Evolutionary conservation across 2,329 filamentous ascomycete species (phyloP).

Genomic region (Colletotrichum incanum): DNA sequence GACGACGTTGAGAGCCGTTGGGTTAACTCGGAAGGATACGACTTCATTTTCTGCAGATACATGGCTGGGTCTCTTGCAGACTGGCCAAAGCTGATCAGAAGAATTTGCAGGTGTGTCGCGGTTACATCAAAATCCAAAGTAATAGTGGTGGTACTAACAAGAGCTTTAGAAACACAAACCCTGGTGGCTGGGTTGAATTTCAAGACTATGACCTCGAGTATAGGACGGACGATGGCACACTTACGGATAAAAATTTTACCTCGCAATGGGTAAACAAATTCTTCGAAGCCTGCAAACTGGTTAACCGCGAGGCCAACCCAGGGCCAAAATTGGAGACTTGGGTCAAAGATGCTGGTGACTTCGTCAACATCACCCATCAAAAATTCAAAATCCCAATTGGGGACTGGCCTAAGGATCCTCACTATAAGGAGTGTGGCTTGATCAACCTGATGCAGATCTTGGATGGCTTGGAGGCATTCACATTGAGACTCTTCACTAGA

Average conservation of each 20-base stretch:
- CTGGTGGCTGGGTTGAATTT: slow-evolving; percentile 55
- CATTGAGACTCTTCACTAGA: slow-evolving; percentile 49
- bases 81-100: slow-evolving; percentile 30
- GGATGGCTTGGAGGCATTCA: slow-evolving; percentile 48
- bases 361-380: slow-evolving; percentile 52
- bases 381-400: slow-evolving; percentile 55
- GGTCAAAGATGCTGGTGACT: slow-evolving; percentile 53
- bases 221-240: slow-evolving; percentile 49
- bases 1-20: slow-evolving; percentile 73
- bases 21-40: slow-evolving; percentile 54
- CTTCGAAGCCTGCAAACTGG: slow-evolving; percentile 42
- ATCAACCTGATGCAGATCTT: slow-evolving; percentile 43
- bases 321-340: slow-evolving; percentile 49
- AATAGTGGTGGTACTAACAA: neutral
- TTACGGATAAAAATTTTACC: slow-evolving; percentile 45
- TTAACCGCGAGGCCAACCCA: slow-evolving; percentile 46
- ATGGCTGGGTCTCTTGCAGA: slow-evolving; percentile 26
- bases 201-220: slow-evolving; percentile 49
- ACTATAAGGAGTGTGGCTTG: slow-evolving; percentile 46
- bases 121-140: no score
- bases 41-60: slow-evolving; percentile 51
- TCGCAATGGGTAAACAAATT: slow-evolving; percentile 42
- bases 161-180: slow-evolving; percentile 50
- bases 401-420: slow-evolving; percentile 49
- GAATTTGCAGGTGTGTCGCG: slow-evolving; percentile 5